Conservation (phyloP, 2,329 filamentous ascomycete species). For the Ophiostoma ips region DNA sequence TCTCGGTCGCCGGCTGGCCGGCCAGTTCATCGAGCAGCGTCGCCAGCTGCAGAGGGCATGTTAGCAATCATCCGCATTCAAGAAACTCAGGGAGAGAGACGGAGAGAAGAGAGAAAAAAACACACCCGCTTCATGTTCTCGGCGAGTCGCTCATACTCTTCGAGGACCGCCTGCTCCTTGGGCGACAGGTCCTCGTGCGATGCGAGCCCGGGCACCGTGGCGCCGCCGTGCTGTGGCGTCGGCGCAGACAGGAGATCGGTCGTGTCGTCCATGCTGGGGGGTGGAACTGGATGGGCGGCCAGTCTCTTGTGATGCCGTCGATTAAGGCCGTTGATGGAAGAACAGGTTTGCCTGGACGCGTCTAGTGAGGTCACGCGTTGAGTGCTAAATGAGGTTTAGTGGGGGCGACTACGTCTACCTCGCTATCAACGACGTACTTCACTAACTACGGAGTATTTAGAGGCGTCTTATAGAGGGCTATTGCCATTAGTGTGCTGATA, state of each 20-base stretch:
- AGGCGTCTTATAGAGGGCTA: too few relatives aligned
- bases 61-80: neutral
- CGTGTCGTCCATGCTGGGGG: conserved; percentile 11
- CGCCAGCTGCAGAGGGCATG: conserved; percentile 33
- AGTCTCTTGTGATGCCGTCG: too few relatives aligned
- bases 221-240: conserved; percentile 1
- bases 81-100: too few relatives aligned
- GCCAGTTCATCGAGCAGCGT: conserved; percentile 48
- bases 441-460: too few relatives aligned
- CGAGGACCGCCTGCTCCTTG: conserved; percentile 84
- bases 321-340: neutral
- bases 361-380: too few relatives aligned
- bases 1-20: conserved; percentile 60
- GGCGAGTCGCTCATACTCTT: conserved; percentile 79
- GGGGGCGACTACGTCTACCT: too few relatives aligned
- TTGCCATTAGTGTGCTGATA: too few relatives aligned
- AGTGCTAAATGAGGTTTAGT: too few relatives aligned
- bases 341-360: too few relatives aligned
- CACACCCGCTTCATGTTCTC: conserved; percentile 81
- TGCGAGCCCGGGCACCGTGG: neutral
- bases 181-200: conserved; percentile 45
- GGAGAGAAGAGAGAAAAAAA: neutral
- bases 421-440: too few relatives aligned
- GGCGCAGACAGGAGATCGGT: conserved; percentile 7
- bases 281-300: too few relatives aligned